These are phyloP conservation scores for Pichia sp. DNA, from an alignment of 1,139 yeast genomes.

Conservation along the genomic window DNA sequence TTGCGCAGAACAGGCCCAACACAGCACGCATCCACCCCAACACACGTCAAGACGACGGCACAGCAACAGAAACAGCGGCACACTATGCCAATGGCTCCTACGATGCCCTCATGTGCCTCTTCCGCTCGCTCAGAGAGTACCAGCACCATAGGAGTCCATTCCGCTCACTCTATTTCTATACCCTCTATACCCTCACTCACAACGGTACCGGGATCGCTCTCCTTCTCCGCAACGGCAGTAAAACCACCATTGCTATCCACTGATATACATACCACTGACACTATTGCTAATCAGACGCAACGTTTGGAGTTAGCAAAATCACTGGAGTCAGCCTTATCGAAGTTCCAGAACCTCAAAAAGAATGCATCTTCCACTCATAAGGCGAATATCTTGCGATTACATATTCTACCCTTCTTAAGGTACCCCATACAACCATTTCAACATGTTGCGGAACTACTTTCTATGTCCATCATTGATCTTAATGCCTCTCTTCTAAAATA, in stretches of 20 bases:
- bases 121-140: too few relatives aligned
- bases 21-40: too few relatives aligned
- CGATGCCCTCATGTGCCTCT: too few relatives aligned
- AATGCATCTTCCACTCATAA: constrained; percentile 36
- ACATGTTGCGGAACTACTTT: constrained; percentile 4
- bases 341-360: constrained; percentile 41
- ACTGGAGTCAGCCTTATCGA: constrained; percentile 38
- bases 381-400: constrained; percentile 60
- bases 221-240: too few relatives aligned
- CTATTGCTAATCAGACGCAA: constrained; percentile 4
- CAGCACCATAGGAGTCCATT: too few relatives aligned
- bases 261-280: background rate
- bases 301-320: constrained; percentile 28
- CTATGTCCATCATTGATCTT: constrained; percentile 9
- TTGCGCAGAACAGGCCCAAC: too few relatives aligned
- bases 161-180: too few relatives aligned
- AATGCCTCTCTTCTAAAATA: constrained; percentile 11
- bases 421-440: constrained; percentile 8
- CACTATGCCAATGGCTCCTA: too few relatives aligned
- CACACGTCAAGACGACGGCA: too few relatives aligned
- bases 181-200: too few relatives aligned
- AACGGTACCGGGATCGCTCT: too few relatives aligned
- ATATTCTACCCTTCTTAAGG: constrained; percentile 56
- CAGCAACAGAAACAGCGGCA: background rate
- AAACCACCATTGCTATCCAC: too few relatives aligned